Base-by-base conservation (phyloP, 164 flowering plant genomes). In the Vitis rupestris region DNA sequence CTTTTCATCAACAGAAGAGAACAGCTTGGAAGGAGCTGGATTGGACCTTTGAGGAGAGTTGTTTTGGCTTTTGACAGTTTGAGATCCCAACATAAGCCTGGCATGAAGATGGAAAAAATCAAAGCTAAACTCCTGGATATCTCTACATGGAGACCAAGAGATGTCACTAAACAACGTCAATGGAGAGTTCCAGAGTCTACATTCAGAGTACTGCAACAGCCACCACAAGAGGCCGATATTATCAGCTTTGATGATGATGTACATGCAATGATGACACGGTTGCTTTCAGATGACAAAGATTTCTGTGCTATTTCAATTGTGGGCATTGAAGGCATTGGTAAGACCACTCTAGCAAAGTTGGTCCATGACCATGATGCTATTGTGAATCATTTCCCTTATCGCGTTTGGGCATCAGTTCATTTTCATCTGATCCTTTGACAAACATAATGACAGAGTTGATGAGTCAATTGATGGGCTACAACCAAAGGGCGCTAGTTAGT, bases 301-400 rank as follows among this genome's bases (percentile, higher is more conserved):
- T 8, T 14, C 60, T 13, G 13, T 15, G 60, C 13, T 15, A 57
- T 67, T 55, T 56, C 23, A 14, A 67, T 67, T 11, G 61, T 56
- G 7, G 70, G 70, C 16, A 67, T 67, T 16, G 29, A 27, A 9
- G 70, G 70, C 47, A 3, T 55, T 31, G 70, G 70, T 12, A 67
- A 67, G 70, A 67, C 70, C 8, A 47, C 60, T 16, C 70, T 67
- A 8, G 70, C 70, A 3, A 29, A 37, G 19, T 13, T 15, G 14
- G 17, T 67, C 1, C 56, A 37, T 16, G 16, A 67, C 10, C 47
- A 67, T 10, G 31, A 8, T 7, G 49, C 7, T 11, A 19, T 56
- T 30, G 48, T n/a, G 27, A 37, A 53, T 1, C 49, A 31, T 15
- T 67, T 67, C 50, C 37, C 16, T 56, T 2, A 4, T 6, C 61